Base-by-base conservation (phyloP, 2,329 filamentous ascomycete species). In the Aspergillus sergii region DNA sequence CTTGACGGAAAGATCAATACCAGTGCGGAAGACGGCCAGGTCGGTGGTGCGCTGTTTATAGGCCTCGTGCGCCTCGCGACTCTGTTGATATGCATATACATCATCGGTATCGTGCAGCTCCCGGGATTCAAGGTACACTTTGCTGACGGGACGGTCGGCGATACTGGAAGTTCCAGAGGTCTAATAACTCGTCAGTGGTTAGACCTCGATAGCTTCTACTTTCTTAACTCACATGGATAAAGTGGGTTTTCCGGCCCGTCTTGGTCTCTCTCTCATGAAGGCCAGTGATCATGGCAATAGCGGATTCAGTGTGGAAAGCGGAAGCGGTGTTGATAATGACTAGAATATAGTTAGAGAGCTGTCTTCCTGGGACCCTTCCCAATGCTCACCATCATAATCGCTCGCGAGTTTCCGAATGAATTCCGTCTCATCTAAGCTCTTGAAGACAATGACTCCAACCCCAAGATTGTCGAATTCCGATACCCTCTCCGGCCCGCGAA, bases 31-130 rank as follows among this genome's bases (percentile, higher is more conserved):
- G 14, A 83, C 79, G 4, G 72, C 70, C 8, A 85, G 65, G 61
- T 84, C 82, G 2, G 80, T 77, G 0, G 77, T 79, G 14, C 83
- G 80, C 66, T 84, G 82, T 1, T 68, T 64, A 61, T 83, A 84
- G 0, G 72, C 63, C 23, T 79, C 72, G 0, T 67, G 43, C 0
- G 64, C 70, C 53, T 85, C 78, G 26, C 76, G 76, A 7, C 67
- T 64, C 36, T 74, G 74, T 64, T 81, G 75, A 58, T 80, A 80
- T 9, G 64, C 72, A 63, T 81, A 84, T 23, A 85, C 73, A 57
- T 83, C 75, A 10, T 82, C 78, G 5, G 77, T 71, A 67, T 84
- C 82, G 50, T 79, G 78, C 62, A 83, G 79, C 46, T 74, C 67
- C 14, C 74, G 73, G 1, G 69, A 63, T 55, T 79, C 74, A 12